phyloP scores from a whole-genome alignment of 2,329 filamentous ascomycete species.

The Beauveria asiatica region DNA sequence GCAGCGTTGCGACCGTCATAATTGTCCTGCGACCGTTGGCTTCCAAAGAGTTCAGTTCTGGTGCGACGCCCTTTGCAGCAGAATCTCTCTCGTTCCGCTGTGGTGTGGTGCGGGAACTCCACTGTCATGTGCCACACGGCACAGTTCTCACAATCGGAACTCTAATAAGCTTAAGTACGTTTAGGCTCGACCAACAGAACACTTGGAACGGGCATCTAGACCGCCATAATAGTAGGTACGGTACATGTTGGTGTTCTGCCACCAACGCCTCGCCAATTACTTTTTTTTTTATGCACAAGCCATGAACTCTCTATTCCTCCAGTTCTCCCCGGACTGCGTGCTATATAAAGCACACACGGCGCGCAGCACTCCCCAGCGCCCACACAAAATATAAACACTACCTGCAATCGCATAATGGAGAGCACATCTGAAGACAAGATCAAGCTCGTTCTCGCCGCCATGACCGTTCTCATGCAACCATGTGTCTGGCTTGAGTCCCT shows the following conservation, averaged over 20 bases:
- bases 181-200: no score
- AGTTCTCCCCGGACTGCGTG: neutral
- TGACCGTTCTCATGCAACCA: neutral
- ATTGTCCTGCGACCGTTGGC: conserved; percentile 3
- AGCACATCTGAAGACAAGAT: neutral
- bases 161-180: no score
- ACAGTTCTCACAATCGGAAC: no score
- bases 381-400: neutral
- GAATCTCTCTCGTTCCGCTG: neutral
- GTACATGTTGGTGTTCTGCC: neutral
- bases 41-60: neutral
- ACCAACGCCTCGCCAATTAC: neutral
- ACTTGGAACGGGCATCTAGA: neutral
- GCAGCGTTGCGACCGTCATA: conserved; percentile 25
- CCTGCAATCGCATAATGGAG: neutral
- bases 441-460: neutral
- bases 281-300: neutral
- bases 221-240: neutral
- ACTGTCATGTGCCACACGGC: no score
- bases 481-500: neutral
- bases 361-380: neutral
- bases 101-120: neutral
- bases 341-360: neutral
- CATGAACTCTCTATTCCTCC: neutral
- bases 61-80: neutral